Conservation (phyloP, 108 stramenopile species). For the Skeletonema costatum region DNA sequence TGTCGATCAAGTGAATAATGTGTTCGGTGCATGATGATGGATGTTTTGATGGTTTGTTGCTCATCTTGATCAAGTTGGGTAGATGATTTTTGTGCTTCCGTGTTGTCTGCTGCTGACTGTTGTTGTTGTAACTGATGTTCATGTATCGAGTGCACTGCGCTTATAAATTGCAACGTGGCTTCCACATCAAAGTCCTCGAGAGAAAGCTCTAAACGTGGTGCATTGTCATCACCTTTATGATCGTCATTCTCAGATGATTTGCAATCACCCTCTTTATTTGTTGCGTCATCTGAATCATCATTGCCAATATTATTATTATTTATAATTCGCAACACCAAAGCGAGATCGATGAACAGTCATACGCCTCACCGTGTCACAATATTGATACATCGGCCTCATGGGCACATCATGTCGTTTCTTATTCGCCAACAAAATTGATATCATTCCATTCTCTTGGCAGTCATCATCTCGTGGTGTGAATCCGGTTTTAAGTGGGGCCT, state of each 20-base stretch:
- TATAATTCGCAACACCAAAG: conserved; percentile 14
- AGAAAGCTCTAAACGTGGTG: conserved; percentile 36
- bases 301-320: not conserved
- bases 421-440: conserved; percentile 30
- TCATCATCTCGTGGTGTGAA: conserved; percentile 6
- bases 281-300: not conserved
- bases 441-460: conserved; percentile 3
- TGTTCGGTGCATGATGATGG: not conserved
- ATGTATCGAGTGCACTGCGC: conserved; percentile 11
- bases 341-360: conserved; percentile 29
- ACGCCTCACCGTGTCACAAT: conserved; percentile 43
- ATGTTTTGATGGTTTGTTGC: no score
- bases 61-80: not conserved
- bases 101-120: not conserved
- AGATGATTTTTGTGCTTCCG: not conserved
- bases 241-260: not conserved
- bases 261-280: not conserved
- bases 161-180: conserved; percentile 27
- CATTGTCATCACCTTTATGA: not conserved
- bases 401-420: conserved; percentile 7
- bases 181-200: conserved; percentile 37
- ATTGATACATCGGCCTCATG: conserved; percentile 32
- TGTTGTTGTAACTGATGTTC: not conserved
- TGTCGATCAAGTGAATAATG: conserved; percentile 22
- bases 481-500: not conserved